Conservation (phyloP, 2,329 filamentous ascomycete species). For the Fusarium robinianum region DNA sequence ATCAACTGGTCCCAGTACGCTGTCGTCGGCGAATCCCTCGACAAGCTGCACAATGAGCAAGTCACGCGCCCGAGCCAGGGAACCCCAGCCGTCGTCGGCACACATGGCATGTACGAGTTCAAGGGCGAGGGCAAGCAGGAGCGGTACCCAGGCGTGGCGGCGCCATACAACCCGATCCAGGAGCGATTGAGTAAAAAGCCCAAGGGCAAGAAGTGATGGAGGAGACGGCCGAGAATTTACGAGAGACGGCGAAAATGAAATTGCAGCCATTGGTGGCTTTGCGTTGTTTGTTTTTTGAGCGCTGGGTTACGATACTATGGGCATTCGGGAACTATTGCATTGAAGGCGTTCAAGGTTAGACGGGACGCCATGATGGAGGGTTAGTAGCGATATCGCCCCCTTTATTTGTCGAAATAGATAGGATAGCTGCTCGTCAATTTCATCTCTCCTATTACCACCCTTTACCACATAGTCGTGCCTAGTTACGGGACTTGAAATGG, state of each 20-base stretch:
- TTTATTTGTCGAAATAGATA: not conserved
- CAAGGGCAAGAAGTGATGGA: constrained; percentile 41
- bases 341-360: constrained; percentile 24
- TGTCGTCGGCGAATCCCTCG: constrained; percentile 76
- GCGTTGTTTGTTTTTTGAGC: constrained; percentile 15
- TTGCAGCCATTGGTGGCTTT: constrained; percentile 3
- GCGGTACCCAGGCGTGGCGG: constrained; percentile 56
- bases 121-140: constrained; percentile 51
- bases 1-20: constrained; percentile 97
- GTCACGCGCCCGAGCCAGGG: constrained; percentile 64
- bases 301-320: too few species aligned
- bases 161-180: constrained; percentile 58
- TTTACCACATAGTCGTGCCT: too few species aligned
- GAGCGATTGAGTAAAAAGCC: constrained; percentile 52
- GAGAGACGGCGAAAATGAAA: constrained; percentile 18
- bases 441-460: too few species aligned
- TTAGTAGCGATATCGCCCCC: constrained; percentile 13
- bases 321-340: constrained; percentile 4
- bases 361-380: constrained; percentile 11
- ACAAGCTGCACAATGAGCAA: constrained; percentile 85
- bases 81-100: constrained; percentile 50
- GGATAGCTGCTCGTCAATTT: too few species aligned
- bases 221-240: constrained; percentile 10
- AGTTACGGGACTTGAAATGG: too few species aligned
- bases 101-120: constrained; percentile 57